Evolutionary conservation across 2,329 filamentous ascomycete species (phyloP), one percentile per base, ranked within the genome.

Genomic region (Monilinia fructicola): DNA sequence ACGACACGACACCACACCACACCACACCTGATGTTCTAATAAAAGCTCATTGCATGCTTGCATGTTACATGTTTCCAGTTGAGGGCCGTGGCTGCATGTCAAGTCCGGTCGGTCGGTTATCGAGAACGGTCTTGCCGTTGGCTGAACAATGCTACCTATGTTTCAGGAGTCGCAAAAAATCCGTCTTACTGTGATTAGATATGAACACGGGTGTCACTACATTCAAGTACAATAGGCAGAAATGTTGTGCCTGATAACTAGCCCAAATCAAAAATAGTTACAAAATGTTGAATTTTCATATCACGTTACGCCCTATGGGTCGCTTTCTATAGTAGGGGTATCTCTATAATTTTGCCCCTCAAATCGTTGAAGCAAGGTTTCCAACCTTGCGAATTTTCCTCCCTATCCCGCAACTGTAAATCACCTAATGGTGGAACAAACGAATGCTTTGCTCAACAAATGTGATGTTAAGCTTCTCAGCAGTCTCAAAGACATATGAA

Each of bases 371-470:
- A 31, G 60, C 48, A 44, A 38, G 21, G 9, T 63, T 63, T 54
- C 60, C 60, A 54, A 68, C 64, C 69, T 71, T 73, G 71, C 67
- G 66, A n/a, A 54, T 40, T 44, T 53, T 55, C 35, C 54, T 67
- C 64, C 18, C 40, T 61, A 58, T 65, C 35, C n/a, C 53, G 5
- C 38, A 58, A 42, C 14, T 44, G 54, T 26, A 65, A 67, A 35
- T 42, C 48, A 62, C 7, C 67, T 90, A 98, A 81, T 98, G 94
- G 80, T 97, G 94, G 88, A 98, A 98, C 71, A 98, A 84, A 73
- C 95, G 88, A 68, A 91, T 90, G 77, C 90, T 92, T 84, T 99
- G 95, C 84, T 99, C 93, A 48, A 98, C 90, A 80, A 98, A 97
- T 54, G 90, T 93, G 74, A 98, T 96, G 65, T 90, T 91, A 71